phyloP scores from a whole-genome alignment of 2,329 filamentous ascomycete species.

The Pseudogymnoascus sp. region DNA sequence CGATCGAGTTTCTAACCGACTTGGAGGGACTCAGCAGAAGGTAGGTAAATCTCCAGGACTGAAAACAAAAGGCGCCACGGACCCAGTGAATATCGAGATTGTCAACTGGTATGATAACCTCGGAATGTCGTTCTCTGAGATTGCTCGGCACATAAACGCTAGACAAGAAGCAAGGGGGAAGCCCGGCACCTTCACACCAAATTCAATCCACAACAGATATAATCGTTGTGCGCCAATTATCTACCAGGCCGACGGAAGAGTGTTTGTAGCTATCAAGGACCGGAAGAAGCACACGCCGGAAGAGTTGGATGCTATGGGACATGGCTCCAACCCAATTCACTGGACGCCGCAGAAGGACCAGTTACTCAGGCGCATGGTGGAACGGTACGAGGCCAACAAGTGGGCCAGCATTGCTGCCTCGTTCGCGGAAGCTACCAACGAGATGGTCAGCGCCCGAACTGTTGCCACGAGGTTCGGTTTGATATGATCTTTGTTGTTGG shows the following conservation, averaged over 20 bases:
- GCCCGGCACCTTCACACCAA: conserved; percentile 18
- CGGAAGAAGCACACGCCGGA: conserved; percentile 8
- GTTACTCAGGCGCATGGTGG: conserved; percentile 7
- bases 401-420: conserved; percentile 19
- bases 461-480: conserved; percentile 12
- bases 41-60: background rate
- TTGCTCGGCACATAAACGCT: conserved; percentile 20
- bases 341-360: conserved; percentile 18
- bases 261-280: conserved; percentile 21
- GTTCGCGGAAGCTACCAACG: conserved; percentile 15
- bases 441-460: conserved; percentile 10
- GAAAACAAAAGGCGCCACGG: conserved; percentile 20
- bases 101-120: conserved; percentile 24
- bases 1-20: background rate
- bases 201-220: conserved; percentile 22
- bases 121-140: conserved; percentile 17
- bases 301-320: conserved; percentile 8
- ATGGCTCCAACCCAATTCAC: conserved; percentile 1
- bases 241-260: conserved; percentile 20
- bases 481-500: conserved; percentile 10
- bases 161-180: conserved; percentile 17
- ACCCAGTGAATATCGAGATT: conserved; percentile 27
- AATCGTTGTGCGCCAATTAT: conserved; percentile 27
- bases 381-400: conserved; percentile 16
- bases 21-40: background rate